These are phyloP conservation scores for Kalaharituber pfeilii DNA, from an alignment of 2,329 filamentous ascomycete species.

Conservation along the genomic window DNA sequence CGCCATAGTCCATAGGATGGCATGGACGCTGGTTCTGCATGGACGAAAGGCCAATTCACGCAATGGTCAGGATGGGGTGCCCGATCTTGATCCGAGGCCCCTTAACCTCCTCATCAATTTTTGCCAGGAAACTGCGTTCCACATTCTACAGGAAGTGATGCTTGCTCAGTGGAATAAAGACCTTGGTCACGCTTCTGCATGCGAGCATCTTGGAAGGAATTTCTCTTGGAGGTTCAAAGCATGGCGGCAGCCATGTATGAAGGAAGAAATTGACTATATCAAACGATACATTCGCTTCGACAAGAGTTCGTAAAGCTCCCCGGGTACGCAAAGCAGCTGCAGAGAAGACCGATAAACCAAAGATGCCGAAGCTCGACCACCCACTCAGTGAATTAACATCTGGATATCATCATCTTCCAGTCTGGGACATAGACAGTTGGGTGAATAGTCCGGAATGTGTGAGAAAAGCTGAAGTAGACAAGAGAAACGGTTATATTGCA, in stretches of 20 bases:
- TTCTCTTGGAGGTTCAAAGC: background rate
- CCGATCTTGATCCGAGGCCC: background rate
- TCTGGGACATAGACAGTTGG: constrained; percentile 65
- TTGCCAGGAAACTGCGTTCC: background rate
- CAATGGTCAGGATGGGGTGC: background rate
- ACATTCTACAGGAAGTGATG: background rate
- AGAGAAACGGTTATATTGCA: constrained; percentile 63
- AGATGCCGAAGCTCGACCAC: constrained; percentile 39
- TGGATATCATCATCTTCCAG: constrained; percentile 41
- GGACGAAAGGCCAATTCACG: background rate
- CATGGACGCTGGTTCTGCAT: background rate
- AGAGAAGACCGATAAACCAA: constrained; percentile 17
- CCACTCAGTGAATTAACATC: constrained; percentile 56
- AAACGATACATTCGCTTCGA: background rate
- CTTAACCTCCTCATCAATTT: background rate
- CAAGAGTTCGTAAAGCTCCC: constrained; percentile 9
- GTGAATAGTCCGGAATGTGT: constrained; percentile 53
- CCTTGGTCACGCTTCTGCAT: background rate
- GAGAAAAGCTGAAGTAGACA: constrained; percentile 49
- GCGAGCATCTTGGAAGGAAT: background rate
- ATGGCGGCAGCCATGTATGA: background rate
- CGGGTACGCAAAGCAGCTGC: constrained; percentile 13
- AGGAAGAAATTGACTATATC: background rate
- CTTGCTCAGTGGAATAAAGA: background rate
- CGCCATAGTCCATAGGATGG: too few species aligned